Conservation (phyloP, 371 early-diverging fungal species). For the Chytridium lagenaria region DNA sequence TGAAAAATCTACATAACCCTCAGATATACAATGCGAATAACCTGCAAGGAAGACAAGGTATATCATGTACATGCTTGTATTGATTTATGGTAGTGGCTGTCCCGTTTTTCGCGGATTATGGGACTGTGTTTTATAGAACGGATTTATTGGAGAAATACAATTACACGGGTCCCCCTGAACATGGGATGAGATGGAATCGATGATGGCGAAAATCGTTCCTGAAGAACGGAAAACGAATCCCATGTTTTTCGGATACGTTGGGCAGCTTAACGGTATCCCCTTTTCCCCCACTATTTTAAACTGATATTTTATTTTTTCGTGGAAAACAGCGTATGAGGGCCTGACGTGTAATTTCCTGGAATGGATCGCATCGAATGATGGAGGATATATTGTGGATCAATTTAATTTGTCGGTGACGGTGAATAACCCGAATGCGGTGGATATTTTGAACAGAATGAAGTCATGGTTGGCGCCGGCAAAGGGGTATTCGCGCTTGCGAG, state of each 20-base stretch:
- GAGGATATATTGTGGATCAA: constrained; percentile 18
- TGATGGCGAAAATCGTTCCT: constrained; percentile 15
- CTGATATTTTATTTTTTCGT: no score
- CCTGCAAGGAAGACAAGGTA: constrained; percentile 1
- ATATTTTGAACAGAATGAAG: constrained; percentile 10
- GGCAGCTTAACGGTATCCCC: constrained; percentile 34
- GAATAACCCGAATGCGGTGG: not conserved
- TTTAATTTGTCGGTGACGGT: not conserved
- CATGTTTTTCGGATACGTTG: constrained; percentile 26
- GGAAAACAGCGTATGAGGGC: constrained; percentile 33
- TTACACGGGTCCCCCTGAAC: constrained; percentile 22
- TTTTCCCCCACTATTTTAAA: no score
- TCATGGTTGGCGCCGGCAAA: not conserved
- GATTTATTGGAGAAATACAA: constrained; percentile 37
- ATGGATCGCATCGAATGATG: constrained; percentile 20
- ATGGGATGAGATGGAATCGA: constrained; percentile 42
- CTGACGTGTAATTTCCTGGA: constrained; percentile 40
- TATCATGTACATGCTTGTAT: not conserved
- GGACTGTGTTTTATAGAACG: constrained; percentile 33
- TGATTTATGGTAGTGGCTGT: constrained; percentile 4
- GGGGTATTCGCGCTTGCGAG: not conserved
- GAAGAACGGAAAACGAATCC: constrained; percentile 12
- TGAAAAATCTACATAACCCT: not conserved
- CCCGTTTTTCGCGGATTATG: constrained; percentile 31
- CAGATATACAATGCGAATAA: not conserved